Conservation (phyloP, 2,329 filamentous ascomycete genomes). For the Sporothrix curviconia region DNA sequence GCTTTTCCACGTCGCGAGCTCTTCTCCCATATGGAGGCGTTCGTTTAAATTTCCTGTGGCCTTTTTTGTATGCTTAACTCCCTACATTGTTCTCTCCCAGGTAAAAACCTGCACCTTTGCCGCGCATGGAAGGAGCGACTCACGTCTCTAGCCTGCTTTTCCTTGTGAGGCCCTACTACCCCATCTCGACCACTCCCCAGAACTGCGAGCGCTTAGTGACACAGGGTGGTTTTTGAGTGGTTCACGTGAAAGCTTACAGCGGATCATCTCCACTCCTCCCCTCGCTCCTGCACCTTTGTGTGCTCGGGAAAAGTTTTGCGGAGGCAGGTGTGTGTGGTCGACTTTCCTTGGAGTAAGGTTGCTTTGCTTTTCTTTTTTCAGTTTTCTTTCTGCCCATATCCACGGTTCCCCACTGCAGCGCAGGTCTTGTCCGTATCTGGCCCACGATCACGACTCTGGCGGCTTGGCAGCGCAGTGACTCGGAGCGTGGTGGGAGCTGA, state of each 20-base stretch:
- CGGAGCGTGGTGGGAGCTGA: no score
- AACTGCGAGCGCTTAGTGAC: neutral
- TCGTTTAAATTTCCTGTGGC: neutral
- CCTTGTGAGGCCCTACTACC: neutral
- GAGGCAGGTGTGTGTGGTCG: neutral
- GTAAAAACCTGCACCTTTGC: neutral
- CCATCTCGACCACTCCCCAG: neutral
- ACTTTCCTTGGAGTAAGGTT: no score
- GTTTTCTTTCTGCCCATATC: no score
- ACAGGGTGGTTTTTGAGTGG: neutral
- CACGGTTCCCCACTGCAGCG: no score
- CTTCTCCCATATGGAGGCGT: neutral
- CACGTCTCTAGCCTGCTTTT: neutral
- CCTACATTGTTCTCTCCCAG: no score
- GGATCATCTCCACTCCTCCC: neutral
- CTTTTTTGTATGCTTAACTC: no score
- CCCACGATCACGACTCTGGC: no score
- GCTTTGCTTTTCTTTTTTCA: neutral
- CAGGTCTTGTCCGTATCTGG: no score
- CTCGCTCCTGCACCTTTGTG: neutral
- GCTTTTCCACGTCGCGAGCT: no score
- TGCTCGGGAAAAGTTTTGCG: slow-evolving; percentile 13
- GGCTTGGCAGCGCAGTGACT: no score
- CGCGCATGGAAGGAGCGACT: neutral
- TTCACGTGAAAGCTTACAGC: neutral